Percentiles rank a stretch among this genome's conserved stretches.
Conservation (phyloP, 257 asterid genomes). For the Solanum rostratum region DNA sequence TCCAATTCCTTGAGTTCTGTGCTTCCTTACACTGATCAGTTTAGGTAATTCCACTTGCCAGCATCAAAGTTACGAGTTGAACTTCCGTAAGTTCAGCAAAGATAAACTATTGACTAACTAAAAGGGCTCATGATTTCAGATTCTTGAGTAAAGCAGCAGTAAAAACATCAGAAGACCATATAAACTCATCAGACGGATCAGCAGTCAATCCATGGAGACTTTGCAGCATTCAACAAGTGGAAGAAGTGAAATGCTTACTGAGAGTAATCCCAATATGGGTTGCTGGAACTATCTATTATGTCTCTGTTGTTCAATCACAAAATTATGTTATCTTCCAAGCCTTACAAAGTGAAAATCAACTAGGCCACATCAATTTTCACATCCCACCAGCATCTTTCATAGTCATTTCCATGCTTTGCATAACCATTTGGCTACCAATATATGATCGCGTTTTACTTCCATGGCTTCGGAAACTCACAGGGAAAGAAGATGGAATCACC, state of each 20-base stretch:
- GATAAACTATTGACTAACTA: not conserved
- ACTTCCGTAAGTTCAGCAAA: not conserved
- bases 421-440: constrained; percentile 17
- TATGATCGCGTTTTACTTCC: constrained; percentile 23
- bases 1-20: constrained; percentile 2
- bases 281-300: constrained; percentile 8
- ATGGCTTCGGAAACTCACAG: constrained; percentile 1
- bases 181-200: constrained; percentile 17
- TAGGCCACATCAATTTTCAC: constrained; percentile 4
- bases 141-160: constrained; percentile 20
- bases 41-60: not conserved
- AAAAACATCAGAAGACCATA: constrained; percentile 8
- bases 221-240: constrained; percentile 27
- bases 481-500: not conserved
- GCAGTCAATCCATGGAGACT: constrained; percentile 20
- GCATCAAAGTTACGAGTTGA: not conserved
- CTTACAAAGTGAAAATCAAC: constrained; percentile 8
- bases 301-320: constrained; percentile 3
- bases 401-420: constrained; percentile 16
- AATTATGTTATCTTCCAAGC: constrained; percentile 18
- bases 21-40: constrained; percentile 15
- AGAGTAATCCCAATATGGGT: constrained; percentile 21
- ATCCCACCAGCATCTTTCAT: constrained; percentile 26
- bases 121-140: not conserved
- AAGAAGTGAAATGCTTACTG: constrained; percentile 20